Evolutionary conservation across 1,284 basidiomycete species (phyloP).

Genomic region (Peniophora sp.): DNA sequence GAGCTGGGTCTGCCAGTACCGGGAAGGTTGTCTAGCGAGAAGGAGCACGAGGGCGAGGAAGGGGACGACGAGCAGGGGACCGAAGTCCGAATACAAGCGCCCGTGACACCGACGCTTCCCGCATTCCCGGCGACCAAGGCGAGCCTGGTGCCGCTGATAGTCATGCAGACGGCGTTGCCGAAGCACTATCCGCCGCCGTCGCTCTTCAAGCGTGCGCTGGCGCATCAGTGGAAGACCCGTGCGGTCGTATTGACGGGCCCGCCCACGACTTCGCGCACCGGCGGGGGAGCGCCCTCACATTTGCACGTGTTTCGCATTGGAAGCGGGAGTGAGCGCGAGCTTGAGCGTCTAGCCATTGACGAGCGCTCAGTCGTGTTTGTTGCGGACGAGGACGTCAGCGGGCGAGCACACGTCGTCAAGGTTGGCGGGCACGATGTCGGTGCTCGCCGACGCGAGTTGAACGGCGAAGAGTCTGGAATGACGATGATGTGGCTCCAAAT

Average conservation of each 20-base stretch:
- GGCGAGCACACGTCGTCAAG: conserved; percentile 56
- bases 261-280: conserved; percentile 9
- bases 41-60: conserved; percentile 13
- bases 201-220: conserved; percentile 58
- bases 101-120: conserved; percentile 33
- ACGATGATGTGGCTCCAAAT: conserved; percentile 68
- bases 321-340: conserved; percentile 50
- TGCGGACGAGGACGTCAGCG: conserved; percentile 59
- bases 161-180: conserved; percentile 43
- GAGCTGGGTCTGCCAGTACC: conserved; percentile 26
- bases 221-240: conserved; percentile 65
- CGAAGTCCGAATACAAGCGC: conserved; percentile 15
- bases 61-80: conserved; percentile 12
- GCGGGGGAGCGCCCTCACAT: conserved; percentile 31
- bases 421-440: conserved; percentile 57
- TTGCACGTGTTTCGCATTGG: conserved; percentile 65
- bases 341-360: conserved; percentile 66
- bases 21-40: conserved; percentile 8
- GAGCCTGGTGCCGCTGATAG: conserved; percentile 40
- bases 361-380: conserved; percentile 69
- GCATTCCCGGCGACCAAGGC: conserved; percentile 50
- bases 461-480: conserved; percentile 37
- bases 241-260: conserved; percentile 52
- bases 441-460: conserved; percentile 35
- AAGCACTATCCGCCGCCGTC: conserved; percentile 63